A percentile compares a stretch with the other conserved stretches of the same genome.
Evolutionary conservation across 768 basidiomycete genomes (phyloP).

Genomic region (Collybiopsis confluens): DNA sequence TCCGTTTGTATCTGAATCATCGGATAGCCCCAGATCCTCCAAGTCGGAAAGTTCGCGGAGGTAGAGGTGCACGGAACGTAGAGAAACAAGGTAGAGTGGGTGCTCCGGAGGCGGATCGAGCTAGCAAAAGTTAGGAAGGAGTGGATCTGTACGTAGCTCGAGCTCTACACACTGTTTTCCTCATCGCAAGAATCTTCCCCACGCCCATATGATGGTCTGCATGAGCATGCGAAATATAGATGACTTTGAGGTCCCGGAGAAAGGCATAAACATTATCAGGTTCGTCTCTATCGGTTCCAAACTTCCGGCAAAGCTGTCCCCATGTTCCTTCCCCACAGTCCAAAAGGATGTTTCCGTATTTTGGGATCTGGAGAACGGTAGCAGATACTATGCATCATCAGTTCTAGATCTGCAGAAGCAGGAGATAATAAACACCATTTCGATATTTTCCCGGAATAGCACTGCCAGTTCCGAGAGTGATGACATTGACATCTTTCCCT

Average conservation of each 20-base stretch:
- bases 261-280: slow-evolving; percentile 47
- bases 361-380: slow-evolving; percentile 73
- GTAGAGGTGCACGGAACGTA: slow-evolving; percentile 54
- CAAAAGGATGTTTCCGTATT: slow-evolving; percentile 69
- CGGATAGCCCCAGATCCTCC: slow-evolving; percentile 63
- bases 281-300: slow-evolving; percentile 44
- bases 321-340: slow-evolving; percentile 92
- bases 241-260: slow-evolving; percentile 66
- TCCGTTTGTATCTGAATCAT: slow-evolving; percentile 37
- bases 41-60: slow-evolving; percentile 70
- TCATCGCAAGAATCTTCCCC: slow-evolving; percentile 64
- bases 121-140: slow-evolving; percentile 30
- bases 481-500: slow-evolving; percentile 65
- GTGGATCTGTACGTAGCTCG: neutral
- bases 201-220: slow-evolving; percentile 91
- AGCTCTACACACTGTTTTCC: slow-evolving; percentile 50
- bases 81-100: slow-evolving; percentile 70
- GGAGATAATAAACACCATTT: slow-evolving; percentile 54
- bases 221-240: slow-evolving; percentile 89
- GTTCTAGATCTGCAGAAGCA: too few relatives aligned
- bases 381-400: slow-evolving; percentile 78
- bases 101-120: slow-evolving; percentile 55
- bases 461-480: slow-evolving; percentile 87
- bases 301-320: slow-evolving; percentile 81
- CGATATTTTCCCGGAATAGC: slow-evolving; percentile 81